Percentiles rank a stretch among this genome's conserved stretches.
Evolutionary conservation across 257 asterid species (phyloP).

Genomic region (Solanum clarkiae): DNA sequence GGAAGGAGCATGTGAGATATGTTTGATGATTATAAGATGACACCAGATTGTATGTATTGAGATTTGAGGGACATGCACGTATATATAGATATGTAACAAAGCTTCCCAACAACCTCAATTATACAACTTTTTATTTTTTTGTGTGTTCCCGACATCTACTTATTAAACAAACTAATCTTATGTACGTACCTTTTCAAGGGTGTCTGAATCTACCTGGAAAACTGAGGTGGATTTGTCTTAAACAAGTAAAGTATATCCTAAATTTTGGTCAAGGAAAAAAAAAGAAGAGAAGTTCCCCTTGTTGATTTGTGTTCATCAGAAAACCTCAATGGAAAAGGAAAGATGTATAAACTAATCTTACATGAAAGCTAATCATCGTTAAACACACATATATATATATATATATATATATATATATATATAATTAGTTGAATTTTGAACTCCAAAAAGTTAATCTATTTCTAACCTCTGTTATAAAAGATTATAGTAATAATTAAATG

Average conservation of each 20-base stretch:
- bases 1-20: not conserved
- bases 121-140: not conserved
- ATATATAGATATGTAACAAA: not conserved
- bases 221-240: slow-evolving; percentile 32
- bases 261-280: not conserved
- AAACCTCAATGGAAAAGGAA: not conserved
- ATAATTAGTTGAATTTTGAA: not conserved
- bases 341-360: not conserved
- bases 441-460: not conserved
- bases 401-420: not conserved
- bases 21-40: not conserved
- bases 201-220: slow-evolving; percentile 55
- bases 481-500: not conserved
- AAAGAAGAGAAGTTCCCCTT: not conserved
- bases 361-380: not conserved
- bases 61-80: not conserved
- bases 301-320: not conserved
- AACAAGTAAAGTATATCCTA: not conserved
- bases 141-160: not conserved
- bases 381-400: too few relatives aligned
- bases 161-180: not conserved
- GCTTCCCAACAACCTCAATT: slow-evolving; percentile 12
- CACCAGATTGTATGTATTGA: not conserved
- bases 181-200: slow-evolving; percentile 5
- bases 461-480: not conserved